phyloP scores from a whole-genome alignment of 1,284 basidiomycete species.

The Termitomyces sp. region DNA sequence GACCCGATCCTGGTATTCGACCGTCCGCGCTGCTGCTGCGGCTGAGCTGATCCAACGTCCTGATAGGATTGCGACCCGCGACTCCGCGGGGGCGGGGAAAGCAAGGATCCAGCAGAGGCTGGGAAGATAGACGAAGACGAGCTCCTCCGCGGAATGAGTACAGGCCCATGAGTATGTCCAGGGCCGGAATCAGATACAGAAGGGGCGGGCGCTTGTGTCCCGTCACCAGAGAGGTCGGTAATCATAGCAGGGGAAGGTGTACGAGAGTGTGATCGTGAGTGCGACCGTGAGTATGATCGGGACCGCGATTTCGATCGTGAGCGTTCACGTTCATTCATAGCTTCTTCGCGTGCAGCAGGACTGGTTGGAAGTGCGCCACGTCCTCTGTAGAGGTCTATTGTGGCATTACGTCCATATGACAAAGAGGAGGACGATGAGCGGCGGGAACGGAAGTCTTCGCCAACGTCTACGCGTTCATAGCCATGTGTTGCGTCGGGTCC shows the following conservation, averaged over 20 bases:
- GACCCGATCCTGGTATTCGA: constrained; percentile 48
- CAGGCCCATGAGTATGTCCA: constrained; percentile 12
- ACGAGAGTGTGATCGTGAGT: constrained; percentile 32
- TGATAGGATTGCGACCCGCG: constrained; percentile 21
- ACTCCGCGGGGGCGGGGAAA: constrained; percentile 31
- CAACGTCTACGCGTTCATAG: constrained; percentile 54
- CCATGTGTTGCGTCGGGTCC: constrained; percentile 54
- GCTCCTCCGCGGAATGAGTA: constrained; percentile 16
- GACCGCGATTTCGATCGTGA: constrained; percentile 7
- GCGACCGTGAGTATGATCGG: constrained; percentile 23
- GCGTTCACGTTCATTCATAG: constrained; percentile 3
- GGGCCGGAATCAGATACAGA: background rate
- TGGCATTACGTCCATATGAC: background rate
- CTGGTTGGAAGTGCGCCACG: constrained; percentile 1
- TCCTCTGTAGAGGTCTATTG: constrained; percentile 11
- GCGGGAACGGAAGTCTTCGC: constrained; percentile 31
- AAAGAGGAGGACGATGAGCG: constrained; percentile 11
- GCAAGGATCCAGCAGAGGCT: constrained; percentile 12
- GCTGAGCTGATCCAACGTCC: constrained; percentile 17
- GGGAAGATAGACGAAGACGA: constrained; percentile 16
- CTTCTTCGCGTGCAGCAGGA: constrained; percentile 2
- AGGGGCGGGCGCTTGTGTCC: background rate
- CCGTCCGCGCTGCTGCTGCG: constrained; percentile 40
- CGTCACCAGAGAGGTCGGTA: constrained; percentile 2
- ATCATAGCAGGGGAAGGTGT: constrained; percentile 36